Conservation (phyloP, 2,329 filamentous ascomycete species). For the Daldinia eschscholtzii region DNA sequence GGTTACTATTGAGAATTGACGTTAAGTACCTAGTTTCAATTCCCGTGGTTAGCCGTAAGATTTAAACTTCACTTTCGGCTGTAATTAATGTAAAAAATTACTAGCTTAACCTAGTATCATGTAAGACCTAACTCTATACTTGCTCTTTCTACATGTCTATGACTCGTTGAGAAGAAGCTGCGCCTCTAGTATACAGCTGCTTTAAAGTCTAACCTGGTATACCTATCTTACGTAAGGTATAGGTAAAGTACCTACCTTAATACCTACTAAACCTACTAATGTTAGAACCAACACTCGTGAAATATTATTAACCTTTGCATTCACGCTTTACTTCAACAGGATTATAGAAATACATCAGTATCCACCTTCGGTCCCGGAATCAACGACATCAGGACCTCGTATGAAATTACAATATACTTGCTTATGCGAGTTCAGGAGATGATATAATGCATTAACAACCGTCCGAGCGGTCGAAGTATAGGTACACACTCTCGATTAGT, state of each 20-base stretch:
- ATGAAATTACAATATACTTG: background rate
- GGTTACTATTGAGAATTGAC: background rate
- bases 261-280: too few species aligned
- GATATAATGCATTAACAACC: background rate
- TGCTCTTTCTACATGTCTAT: background rate
- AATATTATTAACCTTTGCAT: background rate
- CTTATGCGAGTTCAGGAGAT: background rate
- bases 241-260: too few species aligned
- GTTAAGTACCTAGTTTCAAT: too few species aligned
- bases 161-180: background rate
- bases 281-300: too few species aligned
- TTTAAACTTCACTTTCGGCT: conserved; percentile 1
- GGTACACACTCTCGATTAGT: background rate
- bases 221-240: background rate
- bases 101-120: too few species aligned
- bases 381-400: background rate
- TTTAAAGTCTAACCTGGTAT: background rate
- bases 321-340: background rate
- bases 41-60: background rate
- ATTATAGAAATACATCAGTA: background rate
- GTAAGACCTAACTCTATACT: too few species aligned
- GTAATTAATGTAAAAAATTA: background rate
- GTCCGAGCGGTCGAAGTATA: background rate
- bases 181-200: background rate
- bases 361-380: background rate